Evolutionary conservation across 805 yeast genomes (phyloP).

Genomic region (Metschnikowia similis): DNA sequence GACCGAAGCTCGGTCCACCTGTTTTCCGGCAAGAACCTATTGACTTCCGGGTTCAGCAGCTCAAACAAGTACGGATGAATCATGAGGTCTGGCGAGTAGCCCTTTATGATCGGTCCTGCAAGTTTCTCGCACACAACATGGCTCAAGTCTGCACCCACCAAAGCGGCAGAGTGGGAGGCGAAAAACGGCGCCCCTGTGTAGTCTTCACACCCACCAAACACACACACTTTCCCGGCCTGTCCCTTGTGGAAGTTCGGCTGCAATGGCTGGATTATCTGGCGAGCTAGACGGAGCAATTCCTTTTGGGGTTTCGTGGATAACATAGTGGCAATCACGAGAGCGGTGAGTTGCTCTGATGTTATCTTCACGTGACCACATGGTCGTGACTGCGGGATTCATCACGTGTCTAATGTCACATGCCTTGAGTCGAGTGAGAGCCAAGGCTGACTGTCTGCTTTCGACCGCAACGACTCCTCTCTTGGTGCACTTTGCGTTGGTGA

Average conservation of each 20-base stretch:
- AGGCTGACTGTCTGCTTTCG: too few species aligned
- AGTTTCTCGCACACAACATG: slow-evolving; percentile 81
- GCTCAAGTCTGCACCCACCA: slow-evolving; percentile 82
- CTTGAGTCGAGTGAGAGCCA: too few species aligned
- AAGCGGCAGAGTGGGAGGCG: slow-evolving; percentile 78
- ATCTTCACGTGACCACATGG: not conserved
- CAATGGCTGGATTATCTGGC: slow-evolving; percentile 70
- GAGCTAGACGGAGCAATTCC: slow-evolving; percentile 48
- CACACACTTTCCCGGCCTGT: slow-evolving; percentile 81
- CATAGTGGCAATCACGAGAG: slow-evolving; percentile 5
- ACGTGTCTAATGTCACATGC: not conserved
- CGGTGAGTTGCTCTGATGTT: not conserved
- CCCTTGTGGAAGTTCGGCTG: slow-evolving; percentile 77
- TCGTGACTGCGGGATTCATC: not conserved
- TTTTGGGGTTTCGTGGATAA: slow-evolving; percentile 24
- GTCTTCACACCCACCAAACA: slow-evolving; percentile 92
- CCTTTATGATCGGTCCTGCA: slow-evolving; percentile 79
- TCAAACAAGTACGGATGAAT: slow-evolving; percentile 86
- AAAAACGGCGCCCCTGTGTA: slow-evolving; percentile 97
- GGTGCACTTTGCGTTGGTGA: too few species aligned
- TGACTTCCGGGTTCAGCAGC: slow-evolving; percentile 28
- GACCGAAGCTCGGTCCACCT: slow-evolving; percentile 15
- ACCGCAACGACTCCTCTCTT: too few species aligned
- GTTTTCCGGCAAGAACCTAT: slow-evolving; percentile 17
- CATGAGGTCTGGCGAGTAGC: slow-evolving; percentile 91